Conservation (phyloP, 2,329 filamentous ascomycete genomes). For the Colletotrichum sp. region DNA sequence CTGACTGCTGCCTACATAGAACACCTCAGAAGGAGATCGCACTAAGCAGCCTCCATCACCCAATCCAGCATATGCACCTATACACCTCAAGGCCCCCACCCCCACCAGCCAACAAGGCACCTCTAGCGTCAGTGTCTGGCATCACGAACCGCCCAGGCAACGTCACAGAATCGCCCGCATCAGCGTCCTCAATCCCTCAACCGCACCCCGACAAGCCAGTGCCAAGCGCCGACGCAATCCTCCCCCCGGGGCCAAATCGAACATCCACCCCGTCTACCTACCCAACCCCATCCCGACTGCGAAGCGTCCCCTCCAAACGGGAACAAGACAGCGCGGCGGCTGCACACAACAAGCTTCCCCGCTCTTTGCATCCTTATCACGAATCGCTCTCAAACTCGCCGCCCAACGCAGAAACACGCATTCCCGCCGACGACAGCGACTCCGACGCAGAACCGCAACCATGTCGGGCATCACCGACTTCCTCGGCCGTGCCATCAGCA, state of each 20-base stretch:
- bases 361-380: slow-evolving; percentile 7
- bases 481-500: slow-evolving; percentile 92
- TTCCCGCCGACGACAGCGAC: background rate
- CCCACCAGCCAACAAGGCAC: slow-evolving; percentile 16
- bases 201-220: background rate
- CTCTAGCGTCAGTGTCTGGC: background rate
- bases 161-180: slow-evolving; percentile 18
- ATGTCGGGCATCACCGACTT: slow-evolving; percentile 96
- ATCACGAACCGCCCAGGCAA: slow-evolving; percentile 21
- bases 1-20: background rate
- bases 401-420: background rate
- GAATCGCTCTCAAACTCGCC: background rate
- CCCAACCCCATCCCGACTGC: background rate
- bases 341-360: slow-evolving; percentile 7
- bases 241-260: background rate
- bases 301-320: background rate
- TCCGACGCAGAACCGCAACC: slow-evolving; percentile 31
- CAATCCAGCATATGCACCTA: background rate
- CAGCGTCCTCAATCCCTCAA: slow-evolving; percentile 4
- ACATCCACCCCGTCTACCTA: background rate
- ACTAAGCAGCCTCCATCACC: background rate
- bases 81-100: background rate
- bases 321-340: background rate
- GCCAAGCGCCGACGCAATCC: slow-evolving; percentile 12
- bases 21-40: background rate